Evolutionary conservation across 108 stramenopile genomes (phyloP).

Genomic region (Fragilariopsis cylindrus): DNA sequence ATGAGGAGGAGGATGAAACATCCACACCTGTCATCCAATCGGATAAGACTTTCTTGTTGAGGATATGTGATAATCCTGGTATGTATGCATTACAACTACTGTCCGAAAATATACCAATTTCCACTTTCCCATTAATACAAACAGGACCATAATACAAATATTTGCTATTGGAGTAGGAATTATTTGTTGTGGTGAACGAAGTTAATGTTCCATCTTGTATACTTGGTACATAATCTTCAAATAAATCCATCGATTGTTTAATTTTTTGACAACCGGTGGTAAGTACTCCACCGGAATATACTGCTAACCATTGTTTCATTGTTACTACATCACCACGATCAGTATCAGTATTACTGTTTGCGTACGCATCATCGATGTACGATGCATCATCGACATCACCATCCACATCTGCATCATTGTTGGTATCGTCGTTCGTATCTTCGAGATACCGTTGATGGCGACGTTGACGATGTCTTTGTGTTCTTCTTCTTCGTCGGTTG

Average conservation of each 20-base stretch:
- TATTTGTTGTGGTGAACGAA: not conserved
- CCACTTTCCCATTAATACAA: not conserved
- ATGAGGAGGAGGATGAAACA: not conserved
- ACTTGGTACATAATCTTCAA: not conserved
- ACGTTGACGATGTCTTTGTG: too few relatives aligned
- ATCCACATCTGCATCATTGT: not conserved
- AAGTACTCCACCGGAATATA: not conserved
- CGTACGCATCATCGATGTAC: too few relatives aligned
- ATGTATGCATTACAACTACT: not conserved
- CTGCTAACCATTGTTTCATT: not conserved
- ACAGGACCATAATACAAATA: not conserved
- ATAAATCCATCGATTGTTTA: not conserved
- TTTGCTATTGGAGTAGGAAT: too few relatives aligned
- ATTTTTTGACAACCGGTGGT: not conserved
- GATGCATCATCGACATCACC: not conserved
- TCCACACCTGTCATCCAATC: conserved; percentile 4
- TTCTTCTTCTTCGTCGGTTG: not conserved
- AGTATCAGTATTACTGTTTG: not conserved
- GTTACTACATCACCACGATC: not conserved
- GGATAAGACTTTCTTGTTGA: not conserved
- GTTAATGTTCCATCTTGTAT: not conserved
- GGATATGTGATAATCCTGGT: not conserved
- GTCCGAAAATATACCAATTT: conserved; percentile 2
- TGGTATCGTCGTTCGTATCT: not conserved
- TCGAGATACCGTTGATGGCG: not conserved